Conservation (phyloP, 129 eudicot species). For the Artemisia argyi region DNA sequence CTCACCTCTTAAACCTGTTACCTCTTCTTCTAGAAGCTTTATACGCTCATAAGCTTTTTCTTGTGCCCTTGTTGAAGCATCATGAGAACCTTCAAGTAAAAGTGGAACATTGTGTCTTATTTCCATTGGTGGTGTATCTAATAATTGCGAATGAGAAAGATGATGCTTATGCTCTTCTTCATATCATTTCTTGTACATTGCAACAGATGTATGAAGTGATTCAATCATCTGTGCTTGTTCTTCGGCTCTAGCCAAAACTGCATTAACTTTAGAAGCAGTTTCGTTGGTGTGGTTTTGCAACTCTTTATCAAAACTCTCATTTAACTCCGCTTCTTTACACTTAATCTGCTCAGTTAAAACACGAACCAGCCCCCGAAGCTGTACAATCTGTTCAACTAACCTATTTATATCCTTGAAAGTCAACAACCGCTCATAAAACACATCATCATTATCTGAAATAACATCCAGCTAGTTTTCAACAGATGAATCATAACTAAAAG, state of each 20-base stretch:
- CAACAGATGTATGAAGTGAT: constrained; percentile 85
- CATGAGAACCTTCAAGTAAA: constrained; percentile 59
- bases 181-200: constrained; percentile 78
- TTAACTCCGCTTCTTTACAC: constrained; percentile 60
- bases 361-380: constrained; percentile 81
- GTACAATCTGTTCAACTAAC: constrained; percentile 90
- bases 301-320: constrained; percentile 70
- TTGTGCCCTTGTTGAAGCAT: constrained; percentile 49
- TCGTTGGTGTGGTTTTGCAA: constrained; percentile 60
- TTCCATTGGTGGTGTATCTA: constrained; percentile 36
- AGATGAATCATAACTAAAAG: constrained; percentile 30
- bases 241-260: constrained; percentile 77
- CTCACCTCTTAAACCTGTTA: too few species aligned
- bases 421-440: constrained; percentile 59
- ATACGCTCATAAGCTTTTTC: constrained; percentile 58
- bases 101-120: constrained; percentile 46
- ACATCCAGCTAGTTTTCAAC: constrained; percentile 23
- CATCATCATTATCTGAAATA: constrained; percentile 29
- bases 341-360: constrained; percentile 77
- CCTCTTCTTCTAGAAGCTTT: constrained; percentile 72
- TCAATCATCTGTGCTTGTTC: constrained; percentile 89
- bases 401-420: constrained; percentile 86
- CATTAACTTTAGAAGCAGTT: constrained; percentile 74
- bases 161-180: constrained; percentile 80
- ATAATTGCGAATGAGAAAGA: constrained; percentile 33